phyloP scores from a whole-genome alignment of 2,329 filamentous ascomycete species.

The Ilyonectria mors-panacis region DNA sequence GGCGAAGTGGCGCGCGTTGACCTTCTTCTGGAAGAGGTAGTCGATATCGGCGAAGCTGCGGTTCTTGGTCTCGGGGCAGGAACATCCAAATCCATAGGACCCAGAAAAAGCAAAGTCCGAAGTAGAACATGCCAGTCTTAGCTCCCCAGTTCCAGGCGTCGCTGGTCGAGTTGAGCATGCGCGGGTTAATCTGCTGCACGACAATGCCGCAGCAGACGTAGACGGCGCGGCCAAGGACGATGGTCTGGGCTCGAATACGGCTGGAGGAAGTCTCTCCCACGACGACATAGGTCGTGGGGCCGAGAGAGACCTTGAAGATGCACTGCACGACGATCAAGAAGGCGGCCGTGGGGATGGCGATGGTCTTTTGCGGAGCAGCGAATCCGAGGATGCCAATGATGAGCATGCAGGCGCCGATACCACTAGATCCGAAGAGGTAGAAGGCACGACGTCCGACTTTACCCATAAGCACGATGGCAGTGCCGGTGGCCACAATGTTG shows the following conservation, averaged over 20 bases:
- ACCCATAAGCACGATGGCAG: conserved; percentile 57
- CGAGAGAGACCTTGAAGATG: conserved; percentile 56
- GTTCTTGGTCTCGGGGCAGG: conserved; percentile 68
- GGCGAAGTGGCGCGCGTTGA: conserved; percentile 58
- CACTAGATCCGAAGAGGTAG: conserved; percentile 58
- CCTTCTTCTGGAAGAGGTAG: conserved; percentile 64
- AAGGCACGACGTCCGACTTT: conserved; percentile 57
- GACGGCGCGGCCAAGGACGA: conserved; percentile 60
- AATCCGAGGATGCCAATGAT: conserved; percentile 58
- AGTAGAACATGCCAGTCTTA: conserved; percentile 63
- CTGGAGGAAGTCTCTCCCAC: conserved; percentile 69
- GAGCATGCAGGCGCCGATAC: conserved; percentile 58
- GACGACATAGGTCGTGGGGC: conserved; percentile 83
- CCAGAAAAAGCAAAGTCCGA: conserved; percentile 59
- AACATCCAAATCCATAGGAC: conserved; percentile 66
- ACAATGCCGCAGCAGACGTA: conserved; percentile 59
- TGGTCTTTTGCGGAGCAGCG: conserved; percentile 36
- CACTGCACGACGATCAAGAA: conserved; percentile 68
- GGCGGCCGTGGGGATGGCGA: conserved; percentile 47
- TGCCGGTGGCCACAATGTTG: conserved; percentile 57
- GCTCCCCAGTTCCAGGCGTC: conserved; percentile 63
- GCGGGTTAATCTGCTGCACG: conserved; percentile 58
- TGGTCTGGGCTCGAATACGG: conserved; percentile 62
- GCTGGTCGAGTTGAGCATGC: conserved; percentile 61
- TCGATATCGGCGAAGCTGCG: conserved; percentile 70